Conservation (phyloP, 2,329 filamentous ascomycete species). For the Tolypocladium tropicale region DNA sequence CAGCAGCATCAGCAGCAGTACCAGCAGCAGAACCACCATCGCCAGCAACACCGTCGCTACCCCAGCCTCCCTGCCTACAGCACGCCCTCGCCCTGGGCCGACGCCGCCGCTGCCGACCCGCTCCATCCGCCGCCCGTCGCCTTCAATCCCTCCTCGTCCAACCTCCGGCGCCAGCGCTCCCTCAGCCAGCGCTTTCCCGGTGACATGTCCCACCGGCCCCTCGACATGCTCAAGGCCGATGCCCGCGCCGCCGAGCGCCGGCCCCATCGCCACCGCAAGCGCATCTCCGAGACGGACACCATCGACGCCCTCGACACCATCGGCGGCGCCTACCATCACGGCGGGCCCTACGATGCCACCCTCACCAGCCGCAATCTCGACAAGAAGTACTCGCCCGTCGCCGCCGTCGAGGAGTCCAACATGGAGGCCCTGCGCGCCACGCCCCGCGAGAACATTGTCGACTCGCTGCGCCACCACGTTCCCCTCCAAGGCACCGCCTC, state of each 20-base stretch:
- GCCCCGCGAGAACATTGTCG: slow-evolving; percentile 64
- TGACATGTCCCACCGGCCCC: slow-evolving; percentile 54
- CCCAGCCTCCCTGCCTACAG: background rate
- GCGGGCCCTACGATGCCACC: slow-evolving; percentile 81
- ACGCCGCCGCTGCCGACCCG: background rate
- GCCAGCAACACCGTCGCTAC: background rate
- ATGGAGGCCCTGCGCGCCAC: slow-evolving; percentile 71
- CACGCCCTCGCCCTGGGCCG: background rate
- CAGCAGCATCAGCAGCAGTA: background rate
- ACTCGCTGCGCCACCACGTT: slow-evolving; percentile 61
- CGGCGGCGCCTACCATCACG: slow-evolving; percentile 69
- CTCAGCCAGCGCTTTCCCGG: slow-evolving; percentile 42
- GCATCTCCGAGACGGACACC: slow-evolving; percentile 58
- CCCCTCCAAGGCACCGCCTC: slow-evolving; percentile 72
- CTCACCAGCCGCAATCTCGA: slow-evolving; percentile 62
- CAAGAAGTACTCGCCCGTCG: slow-evolving; percentile 56
- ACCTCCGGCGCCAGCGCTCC: slow-evolving; percentile 8
- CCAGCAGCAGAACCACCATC: background rate
- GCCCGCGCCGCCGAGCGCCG: slow-evolving; percentile 56
- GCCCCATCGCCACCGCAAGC: slow-evolving; percentile 56
- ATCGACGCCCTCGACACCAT: slow-evolving; percentile 74
- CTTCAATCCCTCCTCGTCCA: slow-evolving; percentile 4
- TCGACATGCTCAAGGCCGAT: slow-evolving; percentile 56
- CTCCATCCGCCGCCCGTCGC: background rate
- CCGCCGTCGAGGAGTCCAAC: slow-evolving; percentile 64